phyloP scores from a whole-genome alignment of 495 filamentous ascomycete species.

The Xylaria curta region DNA sequence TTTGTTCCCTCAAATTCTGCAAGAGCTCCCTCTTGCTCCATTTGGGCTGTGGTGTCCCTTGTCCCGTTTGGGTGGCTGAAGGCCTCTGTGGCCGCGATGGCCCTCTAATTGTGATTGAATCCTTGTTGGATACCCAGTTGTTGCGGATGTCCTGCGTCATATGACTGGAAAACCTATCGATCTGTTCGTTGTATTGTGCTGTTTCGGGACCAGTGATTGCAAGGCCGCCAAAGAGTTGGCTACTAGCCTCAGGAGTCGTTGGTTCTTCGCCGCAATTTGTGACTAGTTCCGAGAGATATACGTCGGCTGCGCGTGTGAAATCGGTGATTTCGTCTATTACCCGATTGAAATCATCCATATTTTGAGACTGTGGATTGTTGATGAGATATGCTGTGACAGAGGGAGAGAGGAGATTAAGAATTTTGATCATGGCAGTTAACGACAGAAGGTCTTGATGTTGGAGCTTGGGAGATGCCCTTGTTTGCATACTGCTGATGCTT shows the following conservation, averaged over 20 bases:
- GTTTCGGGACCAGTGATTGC: not conserved
- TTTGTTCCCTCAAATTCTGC: slow-evolving; percentile 28
- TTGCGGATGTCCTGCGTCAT: slow-evolving; percentile 46
- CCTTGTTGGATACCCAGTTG: slow-evolving; percentile 45
- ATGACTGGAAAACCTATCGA: slow-evolving; percentile 43
- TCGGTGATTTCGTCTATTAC: slow-evolving; percentile 29
- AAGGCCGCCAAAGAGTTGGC: slow-evolving; percentile 30
- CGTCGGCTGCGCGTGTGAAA: slow-evolving; percentile 30
- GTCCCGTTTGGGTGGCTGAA: slow-evolving; percentile 36
- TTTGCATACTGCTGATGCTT: slow-evolving; percentile 23
- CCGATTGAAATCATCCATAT: slow-evolving; percentile 21
- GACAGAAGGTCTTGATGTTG: slow-evolving; percentile 28
- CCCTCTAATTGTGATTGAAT: slow-evolving; percentile 41
- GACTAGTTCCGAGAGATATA: slow-evolving; percentile 29
- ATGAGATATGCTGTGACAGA: slow-evolving; percentile 36
- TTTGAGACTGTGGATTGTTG: slow-evolving; percentile 32
- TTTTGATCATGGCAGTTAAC: slow-evolving; percentile 26
- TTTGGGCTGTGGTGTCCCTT: slow-evolving; percentile 36
- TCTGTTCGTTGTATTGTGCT: slow-evolving; percentile 26
- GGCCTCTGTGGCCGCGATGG: slow-evolving; percentile 35
- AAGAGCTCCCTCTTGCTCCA: slow-evolving; percentile 36
- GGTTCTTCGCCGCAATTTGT: not conserved
- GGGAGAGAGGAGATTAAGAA: slow-evolving; percentile 38
- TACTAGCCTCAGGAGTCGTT: slow-evolving; percentile 17
- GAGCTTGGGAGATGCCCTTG: slow-evolving; percentile 14